phyloP scores from a whole-genome alignment of 805 yeast species.

The Nakazawaea ambrosiae region DNA sequence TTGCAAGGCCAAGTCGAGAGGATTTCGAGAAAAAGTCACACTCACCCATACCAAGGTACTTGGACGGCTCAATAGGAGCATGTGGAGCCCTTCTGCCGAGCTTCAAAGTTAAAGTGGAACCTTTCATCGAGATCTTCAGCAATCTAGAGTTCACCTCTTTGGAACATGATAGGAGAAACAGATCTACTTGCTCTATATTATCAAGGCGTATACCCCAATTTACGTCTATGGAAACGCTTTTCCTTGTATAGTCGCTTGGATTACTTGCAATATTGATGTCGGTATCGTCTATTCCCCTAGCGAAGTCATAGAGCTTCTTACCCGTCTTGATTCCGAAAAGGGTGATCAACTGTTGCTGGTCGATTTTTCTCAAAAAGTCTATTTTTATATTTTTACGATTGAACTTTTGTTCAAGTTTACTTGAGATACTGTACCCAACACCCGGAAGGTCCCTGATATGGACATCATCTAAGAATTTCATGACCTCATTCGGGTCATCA shows the following conservation, averaged over 20 bases:
- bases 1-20: constrained; percentile 51
- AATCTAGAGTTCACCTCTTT: constrained; percentile 54
- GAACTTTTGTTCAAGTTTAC: constrained; percentile 35
- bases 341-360: constrained; percentile 29
- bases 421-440: constrained; percentile 44
- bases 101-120: constrained; percentile 56
- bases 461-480: constrained; percentile 29
- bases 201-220: constrained; percentile 86
- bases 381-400: constrained; percentile 23
- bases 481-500: constrained; percentile 16
- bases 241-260: constrained; percentile 50
- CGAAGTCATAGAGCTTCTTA: constrained; percentile 46
- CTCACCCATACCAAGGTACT: constrained; percentile 77
- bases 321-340: constrained; percentile 71
- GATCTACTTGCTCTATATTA: constrained; percentile 50
- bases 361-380: constrained; percentile 28
- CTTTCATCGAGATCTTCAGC: constrained; percentile 35
- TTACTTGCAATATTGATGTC: constrained; percentile 44
- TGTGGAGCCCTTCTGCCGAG: constrained; percentile 54
- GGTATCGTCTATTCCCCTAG: constrained; percentile 64
- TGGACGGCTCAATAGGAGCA: constrained; percentile 73
- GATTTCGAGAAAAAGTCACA: constrained; percentile 62
- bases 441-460: constrained; percentile 50
- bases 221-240: constrained; percentile 80
- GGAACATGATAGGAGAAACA: constrained; percentile 51